Evolutionary conservation across 2,329 filamentous ascomycete species (phyloP), one percentile per base, ranked within the genome.

Genomic region (Zelopaecilomyces penicillatus): DNA sequence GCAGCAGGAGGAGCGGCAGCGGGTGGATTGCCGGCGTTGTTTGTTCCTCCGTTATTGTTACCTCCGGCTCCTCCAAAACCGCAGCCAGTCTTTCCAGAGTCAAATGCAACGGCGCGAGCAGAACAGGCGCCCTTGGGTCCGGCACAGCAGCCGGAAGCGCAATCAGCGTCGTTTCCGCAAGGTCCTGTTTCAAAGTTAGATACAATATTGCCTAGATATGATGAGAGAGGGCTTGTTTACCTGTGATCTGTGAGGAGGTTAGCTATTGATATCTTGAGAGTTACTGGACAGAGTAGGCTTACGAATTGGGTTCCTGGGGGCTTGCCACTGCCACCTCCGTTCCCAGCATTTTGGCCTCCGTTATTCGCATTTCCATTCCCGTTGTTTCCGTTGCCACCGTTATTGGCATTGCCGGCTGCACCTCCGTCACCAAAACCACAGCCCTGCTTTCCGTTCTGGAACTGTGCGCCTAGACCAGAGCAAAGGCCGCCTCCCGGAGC

Each of bases 61-160:
- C 19, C 19, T 19, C 19, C 19, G 19, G 19, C 19, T 19, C 19
- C 11, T 28, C 27, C 42, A 39, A 64, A 64, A 7, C 57, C 58
- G 34, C 62, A 65, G 8, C 62, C 62, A 19, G 54, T 54, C 54
- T 64, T 64, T 44, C 60, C 61, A 19, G 55, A 51, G 39, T 56
- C 50, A 38, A 57, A 55, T 37, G 52, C 51, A 2, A 54, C 58
- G 2, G 47, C 54, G 38, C 45, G 48, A 6, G 49, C 59, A 6
- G 60, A 60, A 56, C 61, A 58, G 37, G 61, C 54, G 30, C 55
- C 59, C 26, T 48, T 50, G 26, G 41, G 42, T 5, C 41, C 45
- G 6, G 59, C 59, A 32, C 61, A 63, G 53, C 61, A 63, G n/a
- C 43, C 49, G 12, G 59, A 60, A 2, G 53, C 54, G 42, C 61